Evolutionary conservation across 2,329 filamentous ascomycete species (phyloP).

Genomic region (Incumbomyces delicatus): DNA sequence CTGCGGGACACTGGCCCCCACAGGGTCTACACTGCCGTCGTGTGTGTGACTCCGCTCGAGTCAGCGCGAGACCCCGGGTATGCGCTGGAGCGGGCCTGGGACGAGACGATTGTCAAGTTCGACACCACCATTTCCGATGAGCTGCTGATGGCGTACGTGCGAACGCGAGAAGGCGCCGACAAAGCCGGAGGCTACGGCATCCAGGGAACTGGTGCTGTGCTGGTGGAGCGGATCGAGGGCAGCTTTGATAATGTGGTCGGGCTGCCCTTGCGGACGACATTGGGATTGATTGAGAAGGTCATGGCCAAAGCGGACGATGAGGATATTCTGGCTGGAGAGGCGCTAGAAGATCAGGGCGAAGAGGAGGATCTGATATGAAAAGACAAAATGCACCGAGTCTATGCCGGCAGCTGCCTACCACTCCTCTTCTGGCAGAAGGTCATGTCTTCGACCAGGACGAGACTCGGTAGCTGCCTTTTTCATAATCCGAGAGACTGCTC

Average conservation of each 20-base stretch:
- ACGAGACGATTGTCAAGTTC: slow-evolving; percentile 89
- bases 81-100: slow-evolving; percentile 66
- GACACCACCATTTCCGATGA: slow-evolving; percentile 67
- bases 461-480: no score
- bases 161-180: slow-evolving; percentile 81
- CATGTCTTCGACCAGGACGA: no score
- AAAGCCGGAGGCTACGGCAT: slow-evolving; percentile 95
- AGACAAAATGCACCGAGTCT: no score
- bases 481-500: no score
- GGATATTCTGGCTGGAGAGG: slow-evolving; percentile 40
- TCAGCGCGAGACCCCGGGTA: slow-evolving; percentile 81
- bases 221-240: slow-evolving; percentile 84
- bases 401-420: no score
- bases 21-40: slow-evolving; percentile 77
- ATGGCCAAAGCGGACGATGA: slow-evolving; percentile 63
- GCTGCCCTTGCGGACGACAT: slow-evolving; percentile 65
- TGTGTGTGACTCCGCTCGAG: slow-evolving; percentile 69
- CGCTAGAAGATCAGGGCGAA: slow-evolving; percentile 10
- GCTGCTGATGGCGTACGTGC: slow-evolving; percentile 58
- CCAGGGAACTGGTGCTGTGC: slow-evolving; percentile 74
- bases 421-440: no score
- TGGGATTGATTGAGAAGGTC: slow-evolving; percentile 82
- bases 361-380: neutral
- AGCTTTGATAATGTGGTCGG: slow-evolving; percentile 91
- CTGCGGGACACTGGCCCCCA: slow-evolving; percentile 69